Base-by-base conservation (phyloP, 805 yeast genomes). In the Maudiozyma barnettii region DNA sequence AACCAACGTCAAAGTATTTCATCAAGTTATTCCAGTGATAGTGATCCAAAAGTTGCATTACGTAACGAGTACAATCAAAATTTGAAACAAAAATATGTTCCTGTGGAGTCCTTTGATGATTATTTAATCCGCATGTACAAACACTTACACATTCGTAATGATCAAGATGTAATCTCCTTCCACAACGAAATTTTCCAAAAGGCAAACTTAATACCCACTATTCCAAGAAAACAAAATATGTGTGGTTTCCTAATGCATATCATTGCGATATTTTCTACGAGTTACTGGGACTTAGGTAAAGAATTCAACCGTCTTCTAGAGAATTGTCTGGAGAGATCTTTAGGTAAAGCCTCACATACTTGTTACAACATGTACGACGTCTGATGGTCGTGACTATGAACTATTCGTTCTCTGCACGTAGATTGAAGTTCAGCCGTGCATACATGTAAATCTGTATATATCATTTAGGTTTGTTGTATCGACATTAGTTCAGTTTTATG, bases 241-340 rank as follows among this genome's bases (percentile, higher is more conserved):
- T 74, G 76, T 10, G 90, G 90, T 1, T 59, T 84, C 42, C 58
- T 82, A 51, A 67, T 66, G 43, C 54, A 74, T 49, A 68, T 78
- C 42, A 68, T 74, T 13, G 60, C 63, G n/a, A 59, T 67, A 35
- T 66, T 73, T 48, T 59, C 58, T 30, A 60, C 59, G 18, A 69
- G 76, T 45, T 70, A 72, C 44, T 81, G 82, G 79, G 77, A 77
- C 42, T 65, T 80, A 45, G 81, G 81, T 12, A 65, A 66, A 42
- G 88, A 81, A 56, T 71, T 77, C 51, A 72, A 81, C 1, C 70
- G 71, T 46, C 63, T 81, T 49, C 64, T 81, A 41, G 61, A 66
- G 44, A 77, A 78, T 54, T 79, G 84, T 60, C 69, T 72, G 29
- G 74, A 73, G 45, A 65, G 87, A 53, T 70, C 78, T 49, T 59